A percentile compares a stretch with the other conserved stretches of the same genome.
Conservation (phyloP, 108 stramenopile genomes). For the Fragilaria radians region DNA sequence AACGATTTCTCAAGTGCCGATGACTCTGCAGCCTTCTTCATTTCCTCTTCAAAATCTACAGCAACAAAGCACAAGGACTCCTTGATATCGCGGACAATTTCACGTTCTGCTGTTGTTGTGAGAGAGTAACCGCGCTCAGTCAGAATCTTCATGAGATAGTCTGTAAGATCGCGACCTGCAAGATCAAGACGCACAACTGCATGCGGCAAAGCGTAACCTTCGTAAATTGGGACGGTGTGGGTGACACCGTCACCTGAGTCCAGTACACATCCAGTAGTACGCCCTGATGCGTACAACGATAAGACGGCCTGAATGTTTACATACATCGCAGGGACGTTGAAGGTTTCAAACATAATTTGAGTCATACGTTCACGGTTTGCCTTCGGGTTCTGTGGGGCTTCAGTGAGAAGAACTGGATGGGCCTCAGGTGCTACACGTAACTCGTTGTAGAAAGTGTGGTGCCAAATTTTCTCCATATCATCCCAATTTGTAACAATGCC, state of each 20-base stretch:
- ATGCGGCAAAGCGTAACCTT: slow-evolving; percentile 95
- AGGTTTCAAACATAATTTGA: slow-evolving; percentile 99
- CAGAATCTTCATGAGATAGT: slow-evolving; percentile 93
- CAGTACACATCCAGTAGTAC: slow-evolving; percentile 94
- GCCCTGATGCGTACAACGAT: slow-evolving; percentile 89
- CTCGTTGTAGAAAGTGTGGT: slow-evolving; percentile 98
- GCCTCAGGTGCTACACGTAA: slow-evolving; percentile 94
- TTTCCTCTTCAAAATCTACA: slow-evolving; percentile 89
- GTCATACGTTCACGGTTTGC: slow-evolving; percentile 99
- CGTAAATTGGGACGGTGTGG: slow-evolving; percentile 95
- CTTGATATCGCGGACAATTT: slow-evolving; percentile 94
- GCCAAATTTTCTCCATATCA: slow-evolving; percentile 98
- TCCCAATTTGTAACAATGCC: slow-evolving; percentile 99
- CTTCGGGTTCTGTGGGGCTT: slow-evolving; percentile 99
- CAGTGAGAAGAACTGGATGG: slow-evolving; percentile 98
- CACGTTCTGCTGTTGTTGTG: slow-evolving; percentile 91
- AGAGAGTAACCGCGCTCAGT: slow-evolving; percentile 91
- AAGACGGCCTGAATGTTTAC: slow-evolving; percentile 99
- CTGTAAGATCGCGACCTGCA: slow-evolving; percentile 92
- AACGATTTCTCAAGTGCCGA: slow-evolving; percentile 91
- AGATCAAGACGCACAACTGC: slow-evolving; percentile 92
- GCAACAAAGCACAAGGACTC: slow-evolving; percentile 88
- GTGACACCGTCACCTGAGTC: slow-evolving; percentile 93
- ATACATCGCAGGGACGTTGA: slow-evolving; percentile 99
- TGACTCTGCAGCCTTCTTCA: slow-evolving; percentile 90